Conservation (phyloP, 768 basidiomycete species). For the Sporobolomyces pararoseus region DNA sequence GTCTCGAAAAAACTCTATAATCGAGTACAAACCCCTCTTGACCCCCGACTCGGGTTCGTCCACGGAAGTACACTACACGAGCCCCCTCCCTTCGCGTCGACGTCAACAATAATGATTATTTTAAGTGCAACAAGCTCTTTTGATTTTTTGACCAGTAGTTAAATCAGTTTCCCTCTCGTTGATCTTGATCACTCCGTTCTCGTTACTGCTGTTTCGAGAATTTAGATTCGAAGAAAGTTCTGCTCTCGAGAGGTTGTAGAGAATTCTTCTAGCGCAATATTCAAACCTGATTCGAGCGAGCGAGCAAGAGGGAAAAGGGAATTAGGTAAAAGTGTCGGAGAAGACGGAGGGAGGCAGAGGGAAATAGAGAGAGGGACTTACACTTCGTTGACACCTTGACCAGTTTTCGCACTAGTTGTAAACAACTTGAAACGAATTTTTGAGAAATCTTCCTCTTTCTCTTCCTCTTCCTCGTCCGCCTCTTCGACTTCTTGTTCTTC, state of each 20-base stretch:
- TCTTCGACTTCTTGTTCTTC: not conserved
- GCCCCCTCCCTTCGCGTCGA: not conserved
- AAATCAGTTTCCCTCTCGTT: constrained; percentile 1
- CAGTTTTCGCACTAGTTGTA: constrained; percentile 26
- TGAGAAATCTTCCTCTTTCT: not conserved
- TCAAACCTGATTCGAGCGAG: constrained; percentile 8
- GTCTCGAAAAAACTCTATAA: no score
- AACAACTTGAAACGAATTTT: constrained; percentile 14
- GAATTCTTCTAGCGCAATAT: constrained; percentile 11
- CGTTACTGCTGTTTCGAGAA: not conserved
- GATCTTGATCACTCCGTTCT: constrained; percentile 5
- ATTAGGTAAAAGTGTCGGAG: not conserved
- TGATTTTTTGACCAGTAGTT: not conserved
- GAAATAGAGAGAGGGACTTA: not conserved
- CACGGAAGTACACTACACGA: no score
- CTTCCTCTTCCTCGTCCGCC: not conserved
- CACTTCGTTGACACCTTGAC: constrained; percentile 26
- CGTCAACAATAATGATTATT: not conserved
- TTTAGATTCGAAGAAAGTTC: not conserved
- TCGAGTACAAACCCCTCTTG: no score
- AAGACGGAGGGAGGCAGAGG: no score
- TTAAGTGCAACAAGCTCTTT: constrained; percentile 19
- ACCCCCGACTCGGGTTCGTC: no score
- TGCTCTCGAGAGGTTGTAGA: not conserved
- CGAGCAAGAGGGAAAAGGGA: no score